Conservation (phyloP, 129 eudicot species). For the Tanacetum coccineum region DNA sequence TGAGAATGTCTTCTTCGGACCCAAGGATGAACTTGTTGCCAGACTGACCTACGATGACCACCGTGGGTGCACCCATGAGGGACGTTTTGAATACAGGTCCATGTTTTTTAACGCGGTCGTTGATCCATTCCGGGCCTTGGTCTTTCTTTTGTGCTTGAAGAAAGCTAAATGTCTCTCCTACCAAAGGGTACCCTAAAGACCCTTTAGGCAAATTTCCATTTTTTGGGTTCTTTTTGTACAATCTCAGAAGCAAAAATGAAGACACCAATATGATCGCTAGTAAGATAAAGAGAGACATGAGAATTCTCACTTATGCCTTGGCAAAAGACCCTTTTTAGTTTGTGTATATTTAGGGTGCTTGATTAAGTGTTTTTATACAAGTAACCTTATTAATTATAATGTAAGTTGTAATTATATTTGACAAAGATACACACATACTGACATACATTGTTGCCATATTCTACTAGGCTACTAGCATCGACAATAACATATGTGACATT, state of each 20-base stretch:
- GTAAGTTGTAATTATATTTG: too few species aligned
- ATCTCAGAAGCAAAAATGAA: constrained; percentile 13
- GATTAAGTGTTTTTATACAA: too few species aligned
- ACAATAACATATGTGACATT: too few species aligned
- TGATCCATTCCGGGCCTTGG: constrained; percentile 34
- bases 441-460: too few species aligned
- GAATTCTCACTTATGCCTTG: constrained; percentile 7
- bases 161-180: constrained; percentile 39
- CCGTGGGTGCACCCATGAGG: constrained; percentile 34
- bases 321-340: neutral
- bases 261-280: constrained; percentile 14
- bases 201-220: constrained; percentile 25
- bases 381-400: too few species aligned
- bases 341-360: neutral
- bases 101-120: constrained; percentile 24
- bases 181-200: constrained; percentile 31
- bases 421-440: too few species aligned
- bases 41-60: constrained; percentile 32
- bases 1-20: constrained; percentile 27
- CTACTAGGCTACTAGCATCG: too few species aligned
- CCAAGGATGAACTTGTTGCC: constrained; percentile 38
- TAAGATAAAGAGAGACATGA: constrained; percentile 22
- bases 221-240: constrained; percentile 7
- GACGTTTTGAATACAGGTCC: constrained; percentile 38
- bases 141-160: constrained; percentile 38